These are phyloP conservation scores for Cystobasidium sp. DNA, from an alignment of 1,284 basidiomycete species.

Conservation along the genomic window DNA sequence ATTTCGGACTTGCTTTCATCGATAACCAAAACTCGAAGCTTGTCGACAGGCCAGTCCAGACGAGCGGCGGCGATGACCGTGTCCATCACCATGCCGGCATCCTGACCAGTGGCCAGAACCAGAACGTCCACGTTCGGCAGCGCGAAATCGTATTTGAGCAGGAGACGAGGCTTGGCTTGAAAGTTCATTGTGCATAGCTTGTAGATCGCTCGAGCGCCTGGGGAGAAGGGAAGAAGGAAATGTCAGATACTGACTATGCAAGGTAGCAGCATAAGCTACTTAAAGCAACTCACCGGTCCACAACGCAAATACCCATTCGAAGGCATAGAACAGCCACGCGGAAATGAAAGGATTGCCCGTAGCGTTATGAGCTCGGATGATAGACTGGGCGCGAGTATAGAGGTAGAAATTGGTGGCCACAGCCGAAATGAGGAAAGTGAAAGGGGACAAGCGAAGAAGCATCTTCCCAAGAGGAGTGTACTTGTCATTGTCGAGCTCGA, in stretches of 20 bases:
- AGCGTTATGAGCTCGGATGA: conserved; percentile 25
- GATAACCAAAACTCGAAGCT: conserved; percentile 53
- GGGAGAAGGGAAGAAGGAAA: too few relatives aligned
- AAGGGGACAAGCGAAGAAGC: conserved; percentile 27
- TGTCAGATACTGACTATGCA: too few relatives aligned
- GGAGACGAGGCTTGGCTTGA: conserved; percentile 47
- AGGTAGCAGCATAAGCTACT: background rate
- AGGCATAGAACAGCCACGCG: conserved; percentile 50
- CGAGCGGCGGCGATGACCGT: conserved; percentile 51
- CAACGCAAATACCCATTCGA: conserved; percentile 48
- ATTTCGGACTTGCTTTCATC: conserved; percentile 48
- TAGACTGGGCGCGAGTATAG: conserved; percentile 14
- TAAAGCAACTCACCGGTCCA: conserved; percentile 25
- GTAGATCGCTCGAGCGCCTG: conserved; percentile 47
- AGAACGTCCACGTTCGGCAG: conserved; percentile 53
- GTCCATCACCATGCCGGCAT: conserved; percentile 52
- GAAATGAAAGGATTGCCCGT: conserved; percentile 44
- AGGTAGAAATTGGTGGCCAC: conserved; percentile 38
- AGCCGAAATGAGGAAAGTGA: conserved; percentile 30
- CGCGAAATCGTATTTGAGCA: conserved; percentile 51
- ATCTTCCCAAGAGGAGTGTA: conserved; percentile 25
- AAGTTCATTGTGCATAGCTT: conserved; percentile 45
- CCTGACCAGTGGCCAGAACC: conserved; percentile 51
- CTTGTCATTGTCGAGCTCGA: conserved; percentile 4
- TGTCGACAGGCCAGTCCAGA: conserved; percentile 53